Conservation (phyloP, 495 filamentous ascomycete genomes). For the Oidiodendron maius region DNA sequence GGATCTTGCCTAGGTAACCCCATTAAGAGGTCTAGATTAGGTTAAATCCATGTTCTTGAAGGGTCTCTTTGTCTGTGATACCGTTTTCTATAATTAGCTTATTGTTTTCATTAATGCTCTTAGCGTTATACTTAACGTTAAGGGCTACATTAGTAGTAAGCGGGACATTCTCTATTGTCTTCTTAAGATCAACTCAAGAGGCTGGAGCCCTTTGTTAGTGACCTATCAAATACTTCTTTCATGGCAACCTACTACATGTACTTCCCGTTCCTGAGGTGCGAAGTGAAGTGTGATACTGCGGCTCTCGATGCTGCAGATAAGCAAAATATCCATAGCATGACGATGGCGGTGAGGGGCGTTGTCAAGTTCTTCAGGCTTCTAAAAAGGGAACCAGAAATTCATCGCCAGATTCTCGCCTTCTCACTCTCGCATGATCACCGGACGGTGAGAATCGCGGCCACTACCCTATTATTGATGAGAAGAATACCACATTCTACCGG, state of each 20-base stretch:
- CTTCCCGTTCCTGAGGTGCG: slow-evolving; percentile 35
- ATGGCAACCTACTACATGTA: slow-evolving; percentile 35
- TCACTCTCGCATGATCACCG: slow-evolving; percentile 30
- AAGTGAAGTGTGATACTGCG: slow-evolving; percentile 30
- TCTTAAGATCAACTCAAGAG: slow-evolving; percentile 30
- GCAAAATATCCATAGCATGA: slow-evolving; percentile 35
- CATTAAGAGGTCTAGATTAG: too few relatives aligned
- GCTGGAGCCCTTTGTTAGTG: slow-evolving; percentile 30
- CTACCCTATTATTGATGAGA: slow-evolving; percentile 25
- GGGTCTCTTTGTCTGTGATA: too few relatives aligned
- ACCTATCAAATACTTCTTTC: slow-evolving; percentile 18
- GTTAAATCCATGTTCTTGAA: too few relatives aligned
- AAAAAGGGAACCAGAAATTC: slow-evolving; percentile 28
- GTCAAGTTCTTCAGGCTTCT: slow-evolving; percentile 27
- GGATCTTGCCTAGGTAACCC: too few relatives aligned
- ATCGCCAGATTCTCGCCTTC: slow-evolving; percentile 27
- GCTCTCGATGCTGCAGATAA: slow-evolving; percentile 32
- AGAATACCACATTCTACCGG: slow-evolving; percentile 28
- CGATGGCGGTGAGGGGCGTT: slow-evolving; percentile 30
- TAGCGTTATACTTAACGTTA: background rate
- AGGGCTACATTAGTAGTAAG: background rate
- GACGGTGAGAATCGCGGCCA: slow-evolving; percentile 31
- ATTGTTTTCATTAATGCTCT: too few relatives aligned
- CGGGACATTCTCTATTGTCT: background rate
- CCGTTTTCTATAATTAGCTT: too few relatives aligned